Percentiles rank a stretch among this genome's conserved stretches.
These are phyloP conservation scores for Dactylonectria estremocensis DNA, from an alignment of 2,329 filamentous ascomycete species.

Conservation along the genomic window DNA sequence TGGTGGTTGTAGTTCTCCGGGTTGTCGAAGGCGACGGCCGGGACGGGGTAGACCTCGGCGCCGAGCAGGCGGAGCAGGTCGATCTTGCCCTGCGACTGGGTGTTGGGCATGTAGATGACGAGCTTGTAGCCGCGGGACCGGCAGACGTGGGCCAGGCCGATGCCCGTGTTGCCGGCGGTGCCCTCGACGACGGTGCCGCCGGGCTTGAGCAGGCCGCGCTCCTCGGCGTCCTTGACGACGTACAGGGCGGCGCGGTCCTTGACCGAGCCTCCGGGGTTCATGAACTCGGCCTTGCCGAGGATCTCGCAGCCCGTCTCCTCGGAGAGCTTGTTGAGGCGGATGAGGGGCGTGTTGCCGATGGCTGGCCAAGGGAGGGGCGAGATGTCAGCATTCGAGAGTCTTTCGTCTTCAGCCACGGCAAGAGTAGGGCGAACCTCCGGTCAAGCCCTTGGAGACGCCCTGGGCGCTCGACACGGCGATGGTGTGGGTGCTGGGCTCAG, in stretches of 20 bases:
- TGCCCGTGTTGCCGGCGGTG: conserved; percentile 97
- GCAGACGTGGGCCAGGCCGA: conserved; percentile 97
- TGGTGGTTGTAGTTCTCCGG: conserved; percentile 99
- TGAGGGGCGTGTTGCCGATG: conserved; percentile 97
- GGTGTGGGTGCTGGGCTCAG: conserved; percentile 70
- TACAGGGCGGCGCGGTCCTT: conserved; percentile 97
- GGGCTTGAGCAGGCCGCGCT: conserved; percentile 83
- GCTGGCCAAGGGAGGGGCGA: conserved; percentile 65
- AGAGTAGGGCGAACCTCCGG: conserved; percentile 70
- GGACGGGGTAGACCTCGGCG: conserved; percentile 95
- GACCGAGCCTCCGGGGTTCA: conserved; percentile 96
- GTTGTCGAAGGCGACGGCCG: conserved; percentile 95
- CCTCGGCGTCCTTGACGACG: conserved; percentile 94
- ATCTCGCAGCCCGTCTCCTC: conserved; percentile 93
- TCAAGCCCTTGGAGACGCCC: conserved; percentile 82
- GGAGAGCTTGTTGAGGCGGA: conserved; percentile 89
- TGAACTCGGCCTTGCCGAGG: conserved; percentile 97
- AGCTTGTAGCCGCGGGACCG: conserved; percentile 92
- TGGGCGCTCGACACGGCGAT: conserved; percentile 85
- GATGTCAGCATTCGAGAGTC: conserved; percentile 6
- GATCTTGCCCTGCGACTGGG: conserved; percentile 97
- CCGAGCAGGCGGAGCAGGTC: conserved; percentile 92
- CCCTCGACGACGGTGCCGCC: conserved; percentile 97
- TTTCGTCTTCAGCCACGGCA: background rate
- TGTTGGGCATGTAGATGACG: conserved; percentile 99